phyloP scores from a whole-genome alignment of 129 eudicot genomes.

The Lactuca sativa region DNA sequence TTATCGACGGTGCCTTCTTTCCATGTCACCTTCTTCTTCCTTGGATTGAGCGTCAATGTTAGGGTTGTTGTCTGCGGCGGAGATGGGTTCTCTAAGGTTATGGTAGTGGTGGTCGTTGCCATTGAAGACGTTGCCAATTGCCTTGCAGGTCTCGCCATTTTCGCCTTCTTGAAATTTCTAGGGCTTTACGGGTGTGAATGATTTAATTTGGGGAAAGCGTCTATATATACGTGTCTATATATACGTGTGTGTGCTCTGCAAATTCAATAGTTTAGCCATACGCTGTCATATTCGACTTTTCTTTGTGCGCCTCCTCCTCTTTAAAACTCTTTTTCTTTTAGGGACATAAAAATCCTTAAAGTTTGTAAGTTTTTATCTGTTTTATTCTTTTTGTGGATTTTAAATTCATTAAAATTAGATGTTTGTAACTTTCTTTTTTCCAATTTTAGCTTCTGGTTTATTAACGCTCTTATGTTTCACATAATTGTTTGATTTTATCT shows the following conservation, averaged over 20 bases:
- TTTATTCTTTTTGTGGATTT: too few species aligned
- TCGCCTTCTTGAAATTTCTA: slow-evolving; percentile 19
- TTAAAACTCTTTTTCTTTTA: not conserved
- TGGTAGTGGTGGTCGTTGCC: slow-evolving; percentile 43
- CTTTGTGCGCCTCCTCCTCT: not conserved
- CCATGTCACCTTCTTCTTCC: slow-evolving; percentile 96
- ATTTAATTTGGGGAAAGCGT: slow-evolving; percentile 19
- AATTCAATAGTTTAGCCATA: not conserved
- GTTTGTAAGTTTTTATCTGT: too few species aligned
- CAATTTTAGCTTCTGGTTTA: too few species aligned
- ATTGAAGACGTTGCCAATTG: slow-evolving; percentile 43
- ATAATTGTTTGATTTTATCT: too few species aligned
- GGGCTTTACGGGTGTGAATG: slow-evolving; percentile 19
- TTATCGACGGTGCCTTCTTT: slow-evolving; percentile 89
- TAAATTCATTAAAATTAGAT: too few species aligned
- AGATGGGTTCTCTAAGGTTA: slow-evolving; percentile 49
- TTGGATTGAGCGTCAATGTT: slow-evolving; percentile 65
- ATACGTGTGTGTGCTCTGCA: not conserved
- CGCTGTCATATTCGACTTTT: slow-evolving; percentile 5
- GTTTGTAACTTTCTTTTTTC: too few species aligned
- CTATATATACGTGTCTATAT: not conserved
- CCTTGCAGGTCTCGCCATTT: slow-evolving; percentile 47
- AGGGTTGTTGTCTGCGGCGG: slow-evolving; percentile 51
- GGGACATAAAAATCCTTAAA: too few species aligned
- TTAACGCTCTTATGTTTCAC: too few species aligned